Evolutionary conservation across 345 rosid genomes (phyloP), one percentile per base, ranked within the genome.

Genomic region (Odontarrhena argentea): DNA sequence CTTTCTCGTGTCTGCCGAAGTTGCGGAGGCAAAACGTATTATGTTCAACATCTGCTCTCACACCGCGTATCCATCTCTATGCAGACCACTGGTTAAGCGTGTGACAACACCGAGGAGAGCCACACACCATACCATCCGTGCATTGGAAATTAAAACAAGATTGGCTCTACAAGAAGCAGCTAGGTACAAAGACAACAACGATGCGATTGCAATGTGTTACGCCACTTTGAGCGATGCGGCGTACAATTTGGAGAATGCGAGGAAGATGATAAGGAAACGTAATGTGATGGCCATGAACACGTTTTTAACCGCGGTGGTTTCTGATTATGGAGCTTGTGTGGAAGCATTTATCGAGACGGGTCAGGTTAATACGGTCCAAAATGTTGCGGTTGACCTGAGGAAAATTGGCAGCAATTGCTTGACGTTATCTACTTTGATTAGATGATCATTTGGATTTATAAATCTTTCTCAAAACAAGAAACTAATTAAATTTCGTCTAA

Each of bases 341-440:
- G 77, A 74, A 2, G 77, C 46, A 22, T 74, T 74, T 55, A 68
- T 68, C 22, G 73, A 74, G 25, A 40, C 32, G 1, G 0, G 2
- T 0, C 69, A 67, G 35, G 47, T 55, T 54, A 74, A 74, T 60
- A 48, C 58, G 52, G 46, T 74, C 1, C 77, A 74, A 2, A 74
- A 74, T 41, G 5, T 41, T 2, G 77, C 38, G 7, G 77, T 54
- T 61, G 68, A 67, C 1, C 28, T 74, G 53, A 54, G 64, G 5
- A 67, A 67, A 54, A 68, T 67, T 53, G 26, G 77, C 53, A 74
- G 47, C 64, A 74, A 74, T 13, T 54, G 77, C 25, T 60, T 74
- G 65, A 5, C 54, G 53, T 68, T 74, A 45, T 74, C 77, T 67
- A 61, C 77, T 1, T 53, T 74, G 65, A 61, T 74, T 61, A 67